Percentiles rank a stretch among this genome's conserved stretches.
Conservation (phyloP, 192 early-diverging fungal genomes). For the Linnemannia schmuckeri region DNA sequence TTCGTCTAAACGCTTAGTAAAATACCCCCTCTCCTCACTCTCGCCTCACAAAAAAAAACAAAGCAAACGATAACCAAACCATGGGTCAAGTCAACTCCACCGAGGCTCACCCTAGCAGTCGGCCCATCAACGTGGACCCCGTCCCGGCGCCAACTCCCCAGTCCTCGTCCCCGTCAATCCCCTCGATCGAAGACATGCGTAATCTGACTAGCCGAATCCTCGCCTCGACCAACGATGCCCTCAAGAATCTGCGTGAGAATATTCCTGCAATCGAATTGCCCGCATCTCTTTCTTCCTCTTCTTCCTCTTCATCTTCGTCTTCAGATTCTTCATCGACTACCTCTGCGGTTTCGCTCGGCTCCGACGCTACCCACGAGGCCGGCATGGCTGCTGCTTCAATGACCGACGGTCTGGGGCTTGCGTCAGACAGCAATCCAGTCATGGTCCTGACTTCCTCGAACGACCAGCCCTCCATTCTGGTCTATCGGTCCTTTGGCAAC, state of each 20-base stretch:
- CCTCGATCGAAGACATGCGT: conserved; percentile 41
- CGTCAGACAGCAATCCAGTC: conserved; percentile 1
- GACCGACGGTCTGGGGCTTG: neutral
- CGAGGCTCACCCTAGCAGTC: conserved; percentile 7
- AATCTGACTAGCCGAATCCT: conserved; percentile 40
- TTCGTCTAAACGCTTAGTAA: neutral
- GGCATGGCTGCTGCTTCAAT: neutral
- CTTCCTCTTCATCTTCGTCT: conserved; percentile 1
- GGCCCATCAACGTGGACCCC: neutral
- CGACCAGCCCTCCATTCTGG: conserved; percentile 8
- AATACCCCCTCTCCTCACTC: no score
- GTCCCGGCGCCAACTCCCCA: neutral
- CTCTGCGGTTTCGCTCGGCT: neutral
- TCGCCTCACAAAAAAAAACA: neutral
- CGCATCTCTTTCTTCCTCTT: neutral
- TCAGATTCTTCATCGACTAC: neutral
- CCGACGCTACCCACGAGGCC: neutral
- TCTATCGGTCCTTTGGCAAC: conserved; percentile 15
- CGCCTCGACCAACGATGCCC: conserved; percentile 17
- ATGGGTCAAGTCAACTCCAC: conserved; percentile 53
- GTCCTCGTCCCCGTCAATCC: conserved; percentile 15
- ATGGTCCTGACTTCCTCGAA: neutral
- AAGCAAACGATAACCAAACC: neutral
- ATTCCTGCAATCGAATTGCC: conserved; percentile 30
- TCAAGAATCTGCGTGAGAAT: conserved; percentile 48